Evolutionary conservation across 1,284 basidiomycete species (phyloP), one percentile per base, ranked within the genome.

Genomic region (Trichosporon sp.): DNA sequence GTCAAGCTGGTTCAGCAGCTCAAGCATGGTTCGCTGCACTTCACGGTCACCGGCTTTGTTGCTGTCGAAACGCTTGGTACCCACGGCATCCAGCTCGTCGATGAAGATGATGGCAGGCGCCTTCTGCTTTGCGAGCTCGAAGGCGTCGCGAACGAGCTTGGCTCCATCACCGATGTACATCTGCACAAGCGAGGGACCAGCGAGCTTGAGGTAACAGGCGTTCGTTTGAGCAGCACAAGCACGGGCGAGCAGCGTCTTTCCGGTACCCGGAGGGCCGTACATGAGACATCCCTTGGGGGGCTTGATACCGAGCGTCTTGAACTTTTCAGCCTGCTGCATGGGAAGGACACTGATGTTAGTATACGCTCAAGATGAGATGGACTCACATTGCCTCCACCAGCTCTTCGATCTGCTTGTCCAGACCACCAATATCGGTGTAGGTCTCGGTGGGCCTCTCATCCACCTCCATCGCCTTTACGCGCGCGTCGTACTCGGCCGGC

Each of bases 101-200:
- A 99, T 98, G 80, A 99, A 99, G 60, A 99, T 93, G 72, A 99
- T 99, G 16, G 94, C 95, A 4, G 95, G 95, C 4, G 95, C 92
- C 77, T 98, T 94, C 77, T 98, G 93, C 80, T 97, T 95, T n/a
- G 96, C 95, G 16, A 97, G 89, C 68, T 94, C 88, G 85, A 99
- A 99, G 33, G 97, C 85, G 74, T 99, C 95, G 65, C 96, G 89
- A 21, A 99, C 96, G 52, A 98, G 88, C 81, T 98, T 98, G 61
- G 95, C 95, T 37, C 96, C 89, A 76, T 90, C 89, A 78, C 89
- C 89, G 71, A 91, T 90, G 79, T 89, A 91, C 89, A 91, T 91
- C 80, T 83, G 70, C 29, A 64, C 62, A 29, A 64, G 62, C 23
- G 87, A 88, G 1, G 89, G 89, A 32, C 88, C 89, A 11, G 89